phyloP scores from a whole-genome alignment of 257 asterid species.

The Catharanthus roseus region DNA sequence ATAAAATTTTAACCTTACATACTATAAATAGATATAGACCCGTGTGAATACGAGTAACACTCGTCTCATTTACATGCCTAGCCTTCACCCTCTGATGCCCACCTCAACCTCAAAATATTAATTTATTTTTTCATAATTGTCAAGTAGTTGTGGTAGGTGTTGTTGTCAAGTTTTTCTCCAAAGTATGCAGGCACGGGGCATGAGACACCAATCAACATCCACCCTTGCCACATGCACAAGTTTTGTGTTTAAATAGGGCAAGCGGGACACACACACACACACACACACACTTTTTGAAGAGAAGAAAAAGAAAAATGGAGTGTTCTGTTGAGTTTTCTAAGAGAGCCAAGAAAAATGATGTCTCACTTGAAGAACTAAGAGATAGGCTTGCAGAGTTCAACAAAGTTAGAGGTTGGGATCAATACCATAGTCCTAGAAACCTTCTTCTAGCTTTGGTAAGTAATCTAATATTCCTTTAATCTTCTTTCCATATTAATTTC shows the following conservation, averaged over 20 bases:
- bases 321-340: slow-evolving; percentile 22
- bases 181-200: too few relatives aligned
- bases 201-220: too few relatives aligned
- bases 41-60: too few relatives aligned
- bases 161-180: too few relatives aligned
- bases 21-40: too few relatives aligned
- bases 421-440: slow-evolving; percentile 59
- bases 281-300: background rate
- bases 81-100: too few relatives aligned
- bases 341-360: slow-evolving; percentile 39
- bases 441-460: slow-evolving; percentile 63
- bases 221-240: too few relatives aligned
- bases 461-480: background rate
- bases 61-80: too few relatives aligned
- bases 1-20: too few relatives aligned
- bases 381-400: slow-evolving; percentile 51
- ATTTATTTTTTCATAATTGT: too few relatives aligned
- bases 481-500: background rate
- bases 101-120: too few relatives aligned
- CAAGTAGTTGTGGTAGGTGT: too few relatives aligned
- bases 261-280: background rate
- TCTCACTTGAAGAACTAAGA: slow-evolving; percentile 48
- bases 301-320: slow-evolving; percentile 42
- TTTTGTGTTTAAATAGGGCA: slow-evolving; percentile 31
- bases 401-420: slow-evolving; percentile 51